Evolutionary conservation across 805 yeast species (phyloP).

Genomic region (Candida silvatica): DNA sequence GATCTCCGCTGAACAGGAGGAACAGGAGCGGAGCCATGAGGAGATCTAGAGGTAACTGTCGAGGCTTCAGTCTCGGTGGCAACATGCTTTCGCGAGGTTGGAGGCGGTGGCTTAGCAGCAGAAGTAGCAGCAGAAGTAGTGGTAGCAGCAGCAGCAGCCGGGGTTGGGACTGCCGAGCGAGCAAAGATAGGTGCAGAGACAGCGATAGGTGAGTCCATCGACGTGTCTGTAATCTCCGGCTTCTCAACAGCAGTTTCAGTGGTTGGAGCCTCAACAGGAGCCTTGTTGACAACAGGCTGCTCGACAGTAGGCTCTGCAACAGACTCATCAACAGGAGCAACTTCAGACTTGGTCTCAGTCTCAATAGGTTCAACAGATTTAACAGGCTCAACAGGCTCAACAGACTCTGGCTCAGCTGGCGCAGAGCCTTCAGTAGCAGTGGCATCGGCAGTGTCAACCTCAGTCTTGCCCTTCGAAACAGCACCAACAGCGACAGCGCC

Average conservation of each 20-base stretch:
- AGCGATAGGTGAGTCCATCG: too few species aligned
- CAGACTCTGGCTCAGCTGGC: constrained; percentile 4
- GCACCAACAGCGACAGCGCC: constrained; percentile 6
- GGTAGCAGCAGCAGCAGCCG: too few species aligned
- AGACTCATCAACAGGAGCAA: not conserved
- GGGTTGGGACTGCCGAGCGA: too few species aligned
- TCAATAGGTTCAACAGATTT: not conserved
- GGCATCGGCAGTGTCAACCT: too few species aligned
- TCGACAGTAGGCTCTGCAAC: not conserved
- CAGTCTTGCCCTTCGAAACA: too few species aligned
- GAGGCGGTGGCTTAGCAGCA: constrained; percentile 25
- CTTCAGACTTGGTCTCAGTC: not conserved
- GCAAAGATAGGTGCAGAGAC: too few species aligned
- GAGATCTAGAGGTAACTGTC: constrained; percentile 8
- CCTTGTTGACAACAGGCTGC: too few species aligned
- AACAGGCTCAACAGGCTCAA: constrained; percentile 4
- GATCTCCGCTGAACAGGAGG: constrained; percentile 26
- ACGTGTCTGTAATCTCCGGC: too few species aligned
- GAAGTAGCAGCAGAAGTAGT: constrained; percentile 5
- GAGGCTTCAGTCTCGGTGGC: constrained; percentile 9
- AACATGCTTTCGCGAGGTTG: constrained; percentile 24
- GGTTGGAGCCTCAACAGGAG: not conserved
- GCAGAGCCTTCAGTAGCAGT: too few species aligned
- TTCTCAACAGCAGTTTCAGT: not conserved
- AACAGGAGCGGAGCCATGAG: constrained; percentile 23